phyloP scores from a whole-genome alignment of 192 early-diverging fungal genomes.

The Neocallimastix lanati region DNA sequence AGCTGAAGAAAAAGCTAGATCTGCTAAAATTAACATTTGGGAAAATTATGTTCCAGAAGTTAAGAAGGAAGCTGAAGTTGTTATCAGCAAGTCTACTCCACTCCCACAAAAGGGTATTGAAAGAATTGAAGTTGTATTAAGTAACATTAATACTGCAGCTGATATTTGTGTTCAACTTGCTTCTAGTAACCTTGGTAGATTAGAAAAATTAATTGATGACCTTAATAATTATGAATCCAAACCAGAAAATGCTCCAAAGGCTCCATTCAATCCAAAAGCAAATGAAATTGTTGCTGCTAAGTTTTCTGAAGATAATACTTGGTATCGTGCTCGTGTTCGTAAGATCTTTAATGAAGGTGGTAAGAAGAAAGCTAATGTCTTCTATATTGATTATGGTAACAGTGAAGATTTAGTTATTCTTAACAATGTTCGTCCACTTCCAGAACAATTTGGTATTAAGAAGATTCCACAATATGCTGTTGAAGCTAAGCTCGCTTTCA shows the following conservation, averaged over 20 bases:
- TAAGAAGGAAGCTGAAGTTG: slow-evolving; percentile 20
- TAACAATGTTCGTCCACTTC: slow-evolving; percentile 48
- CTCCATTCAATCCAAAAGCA: slow-evolving; percentile 30
- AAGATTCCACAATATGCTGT: slow-evolving; percentile 31
- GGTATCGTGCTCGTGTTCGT: slow-evolving; percentile 72
- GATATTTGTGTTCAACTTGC: slow-evolving; percentile 45
- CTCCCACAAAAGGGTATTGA: slow-evolving; percentile 8
- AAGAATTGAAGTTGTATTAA: slow-evolving; percentile 20
- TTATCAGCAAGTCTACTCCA: slow-evolving; percentile 1
- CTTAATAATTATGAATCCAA: slow-evolving; percentile 25
- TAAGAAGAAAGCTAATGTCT: slow-evolving; percentile 42
- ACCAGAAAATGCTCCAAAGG: slow-evolving; percentile 7
- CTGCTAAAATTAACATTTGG: slow-evolving; percentile 53
- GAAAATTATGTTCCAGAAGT: slow-evolving; percentile 23
- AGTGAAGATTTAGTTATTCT: slow-evolving; percentile 46
- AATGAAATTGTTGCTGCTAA: slow-evolving; percentile 60
- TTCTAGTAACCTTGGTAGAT: slow-evolving; percentile 38
- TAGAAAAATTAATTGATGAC: slow-evolving; percentile 47
- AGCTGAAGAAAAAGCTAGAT: slow-evolving; percentile 63
- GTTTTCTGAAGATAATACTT: slow-evolving; percentile 61
- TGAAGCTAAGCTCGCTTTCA: slow-evolving; percentile 68
- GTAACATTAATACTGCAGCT: slow-evolving; percentile 23
- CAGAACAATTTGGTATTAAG: slow-evolving; percentile 34
- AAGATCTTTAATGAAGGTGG: slow-evolving; percentile 26
- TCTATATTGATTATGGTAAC: slow-evolving; percentile 94